These are phyloP conservation scores for Goffeauzyma gilvescens DNA, from an alignment of 768 basidiomycete genomes.

Conservation along the genomic window DNA sequence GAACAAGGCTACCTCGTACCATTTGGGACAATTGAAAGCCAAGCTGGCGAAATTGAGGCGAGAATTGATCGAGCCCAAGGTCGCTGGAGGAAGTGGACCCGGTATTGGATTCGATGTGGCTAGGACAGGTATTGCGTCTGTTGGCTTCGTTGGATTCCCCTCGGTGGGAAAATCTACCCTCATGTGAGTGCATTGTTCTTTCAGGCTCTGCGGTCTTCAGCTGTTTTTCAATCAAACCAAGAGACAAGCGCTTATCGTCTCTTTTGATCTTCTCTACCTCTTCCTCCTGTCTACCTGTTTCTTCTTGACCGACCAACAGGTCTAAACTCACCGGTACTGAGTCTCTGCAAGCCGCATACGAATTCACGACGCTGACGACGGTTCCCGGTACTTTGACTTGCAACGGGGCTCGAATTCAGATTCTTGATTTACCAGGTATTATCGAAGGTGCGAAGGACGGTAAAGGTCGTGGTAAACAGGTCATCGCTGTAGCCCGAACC, in stretches of 20 bases:
- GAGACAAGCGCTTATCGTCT: no score
- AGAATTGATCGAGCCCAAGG: constrained; percentile 65
- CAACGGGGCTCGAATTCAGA: constrained; percentile 90
- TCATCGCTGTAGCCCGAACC: constrained; percentile 62
- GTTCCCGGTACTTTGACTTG: constrained; percentile 88
- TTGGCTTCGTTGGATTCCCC: constrained; percentile 73
- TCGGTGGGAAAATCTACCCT: constrained; percentile 35
- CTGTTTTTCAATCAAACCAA: no score
- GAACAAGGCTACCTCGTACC: constrained; percentile 43
- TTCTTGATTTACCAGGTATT: constrained; percentile 83
- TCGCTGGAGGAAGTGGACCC: constrained; percentile 64
- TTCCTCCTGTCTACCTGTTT: background rate
- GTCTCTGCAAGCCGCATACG: constrained; percentile 86
- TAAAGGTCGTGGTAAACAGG: constrained; percentile 85
- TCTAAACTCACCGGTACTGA: no score
- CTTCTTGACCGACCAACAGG: constrained; percentile 39
- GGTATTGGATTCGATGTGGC: constrained; percentile 96
- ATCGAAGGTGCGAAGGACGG: constrained; percentile 96
- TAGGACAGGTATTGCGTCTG: constrained; percentile 62
- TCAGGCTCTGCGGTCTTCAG: no score
- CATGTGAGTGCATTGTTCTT: background rate
- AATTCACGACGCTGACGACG: constrained; percentile 90
- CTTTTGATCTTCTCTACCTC: no score
- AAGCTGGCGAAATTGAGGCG: constrained; percentile 93
- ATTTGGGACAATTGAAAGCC: constrained; percentile 89